Evolutionary conservation across 768 basidiomycete genomes (phyloP).

Genomic region (Psilocybe tampanensis): DNA sequence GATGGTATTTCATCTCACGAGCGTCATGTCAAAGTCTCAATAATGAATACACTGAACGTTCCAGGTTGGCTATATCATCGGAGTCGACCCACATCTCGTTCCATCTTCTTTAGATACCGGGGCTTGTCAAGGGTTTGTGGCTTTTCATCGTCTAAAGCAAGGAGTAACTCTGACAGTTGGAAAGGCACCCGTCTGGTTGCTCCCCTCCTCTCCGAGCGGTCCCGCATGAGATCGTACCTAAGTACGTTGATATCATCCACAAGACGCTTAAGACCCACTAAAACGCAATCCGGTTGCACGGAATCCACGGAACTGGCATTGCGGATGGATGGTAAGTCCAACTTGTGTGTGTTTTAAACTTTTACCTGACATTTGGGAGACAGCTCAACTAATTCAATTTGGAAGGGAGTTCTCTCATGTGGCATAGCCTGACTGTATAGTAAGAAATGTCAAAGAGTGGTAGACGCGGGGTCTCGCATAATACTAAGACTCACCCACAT

Average conservation of each 20-base stretch:
- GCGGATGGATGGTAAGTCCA: too few relatives aligned
- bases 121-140: neutral
- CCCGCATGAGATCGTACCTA: slow-evolving; percentile 6
- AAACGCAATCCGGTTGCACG: neutral
- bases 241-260: neutral
- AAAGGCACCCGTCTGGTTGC: slow-evolving; percentile 4
- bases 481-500: too few relatives aligned
- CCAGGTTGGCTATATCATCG: neutral
- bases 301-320: neutral
- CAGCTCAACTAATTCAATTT: too few relatives aligned
- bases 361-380: too few relatives aligned
- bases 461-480: too few relatives aligned
- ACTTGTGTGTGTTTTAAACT: too few relatives aligned
- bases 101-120: slow-evolving; percentile 7
- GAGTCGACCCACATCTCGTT: slow-evolving; percentile 6
- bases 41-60: neutral
- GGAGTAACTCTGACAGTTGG: slow-evolving; percentile 1
- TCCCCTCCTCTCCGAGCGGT: neutral
- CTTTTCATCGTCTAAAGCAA: slow-evolving; percentile 3
- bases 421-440: too few relatives aligned
- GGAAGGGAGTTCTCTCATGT: too few relatives aligned
- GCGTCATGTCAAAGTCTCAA: neutral
- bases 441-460: too few relatives aligned
- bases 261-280: neutral
- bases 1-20: neutral